Evolutionary conservation across 345 rosid species (phyloP).

Genomic region (Geranium rotundifolium): DNA sequence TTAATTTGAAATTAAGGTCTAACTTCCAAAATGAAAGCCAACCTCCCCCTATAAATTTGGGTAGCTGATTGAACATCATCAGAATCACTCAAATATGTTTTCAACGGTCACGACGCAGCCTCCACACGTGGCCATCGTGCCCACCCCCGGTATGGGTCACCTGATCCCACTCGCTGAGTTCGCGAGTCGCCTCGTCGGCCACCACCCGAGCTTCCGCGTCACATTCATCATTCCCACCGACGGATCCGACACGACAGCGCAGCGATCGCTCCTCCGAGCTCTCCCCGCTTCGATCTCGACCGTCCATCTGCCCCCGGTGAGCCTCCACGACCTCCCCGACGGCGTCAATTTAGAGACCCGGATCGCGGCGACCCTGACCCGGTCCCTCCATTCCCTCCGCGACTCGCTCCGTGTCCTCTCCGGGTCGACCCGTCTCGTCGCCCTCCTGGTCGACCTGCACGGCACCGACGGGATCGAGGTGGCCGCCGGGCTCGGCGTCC

Average conservation of each 20-base stretch:
- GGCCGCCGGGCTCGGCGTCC: constrained; percentile 18
- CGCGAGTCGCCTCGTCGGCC: constrained; percentile 24
- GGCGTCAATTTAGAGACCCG: constrained; percentile 15
- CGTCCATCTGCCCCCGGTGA: constrained; percentile 31
- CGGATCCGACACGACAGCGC: constrained; percentile 18
- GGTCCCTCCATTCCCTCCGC: constrained; percentile 27
- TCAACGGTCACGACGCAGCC: background rate
- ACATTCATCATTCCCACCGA: constrained; percentile 26
- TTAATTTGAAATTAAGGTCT: too few relatives aligned
- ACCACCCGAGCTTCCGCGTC: constrained; percentile 16
- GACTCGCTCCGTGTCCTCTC: constrained; percentile 12
- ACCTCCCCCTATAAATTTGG: too few relatives aligned
- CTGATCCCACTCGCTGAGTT: constrained; percentile 34
- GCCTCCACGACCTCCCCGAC: constrained; percentile 23
- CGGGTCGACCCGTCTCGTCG: constrained; percentile 11
- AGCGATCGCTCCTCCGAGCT: constrained; percentile 18
- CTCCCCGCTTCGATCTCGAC: constrained; percentile 27
- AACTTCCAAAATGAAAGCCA: too few relatives aligned
- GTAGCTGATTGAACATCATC: too few relatives aligned
- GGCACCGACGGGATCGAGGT: constrained; percentile 28
- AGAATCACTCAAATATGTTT: too few relatives aligned
- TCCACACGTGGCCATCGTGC: constrained; percentile 21
- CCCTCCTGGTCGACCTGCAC: constrained; percentile 31
- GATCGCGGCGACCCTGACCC: constrained; percentile 22
- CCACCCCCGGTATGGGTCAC: constrained; percentile 47